Evolutionary conservation across 2,329 filamentous ascomycete genomes (phyloP).

Genomic region (Trichoderma breve): DNA sequence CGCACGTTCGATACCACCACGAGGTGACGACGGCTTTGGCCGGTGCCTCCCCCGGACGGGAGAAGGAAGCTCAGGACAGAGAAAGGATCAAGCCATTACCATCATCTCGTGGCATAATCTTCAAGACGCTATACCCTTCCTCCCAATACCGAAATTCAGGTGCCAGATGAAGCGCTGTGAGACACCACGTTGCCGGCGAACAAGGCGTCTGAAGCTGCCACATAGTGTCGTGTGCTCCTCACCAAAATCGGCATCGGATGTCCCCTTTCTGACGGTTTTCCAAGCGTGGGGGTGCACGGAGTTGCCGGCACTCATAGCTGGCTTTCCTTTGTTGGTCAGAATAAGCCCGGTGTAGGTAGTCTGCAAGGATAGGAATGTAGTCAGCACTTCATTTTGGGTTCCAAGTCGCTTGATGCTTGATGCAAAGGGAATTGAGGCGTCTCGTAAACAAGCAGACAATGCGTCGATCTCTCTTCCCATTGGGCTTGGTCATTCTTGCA

Average conservation of each 20-base stretch:
- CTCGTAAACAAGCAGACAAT: background rate
- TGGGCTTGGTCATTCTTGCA: background rate
- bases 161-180: constrained; percentile 12
- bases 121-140: background rate
- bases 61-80: constrained; percentile 17
- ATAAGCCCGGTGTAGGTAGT: background rate
- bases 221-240: constrained; percentile 18
- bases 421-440: background rate
- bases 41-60: constrained; percentile 8
- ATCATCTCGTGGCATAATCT: constrained; percentile 5
- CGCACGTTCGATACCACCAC: background rate
- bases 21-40: background rate
- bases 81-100: constrained; percentile 11
- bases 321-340: background rate
- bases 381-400: constrained; percentile 10
- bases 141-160: background rate
- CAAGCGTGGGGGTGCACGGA: constrained; percentile 20
- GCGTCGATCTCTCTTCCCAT: background rate
- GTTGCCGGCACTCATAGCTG: constrained; percentile 19
- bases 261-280: constrained; percentile 8
- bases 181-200: background rate
- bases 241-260: background rate
- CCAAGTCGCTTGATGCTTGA: background rate
- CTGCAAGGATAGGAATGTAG: background rate
- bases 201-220: constrained; percentile 1